Base-by-base conservation (phyloP, 2,329 filamentous ascomycete species). In the Aspergillus sojae region DNA sequence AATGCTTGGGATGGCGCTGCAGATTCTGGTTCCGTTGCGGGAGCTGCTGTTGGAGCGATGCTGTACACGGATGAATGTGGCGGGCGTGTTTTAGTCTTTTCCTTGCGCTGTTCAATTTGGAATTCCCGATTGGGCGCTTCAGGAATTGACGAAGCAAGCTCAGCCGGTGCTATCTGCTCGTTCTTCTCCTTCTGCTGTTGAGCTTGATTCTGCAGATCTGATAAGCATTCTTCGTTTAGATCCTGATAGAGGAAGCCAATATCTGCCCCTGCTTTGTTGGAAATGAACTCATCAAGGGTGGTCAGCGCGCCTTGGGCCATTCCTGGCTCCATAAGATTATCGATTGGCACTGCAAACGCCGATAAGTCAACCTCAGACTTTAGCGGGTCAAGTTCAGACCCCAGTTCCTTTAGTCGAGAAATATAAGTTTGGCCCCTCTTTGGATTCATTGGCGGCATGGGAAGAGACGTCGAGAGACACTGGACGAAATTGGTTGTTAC, bases 81-180 rank as follows among this genome's bases (percentile, higher is more conserved):
- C 2, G 64, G 79, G 0, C 82, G 78, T 0, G 81, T 83, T 72
- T 83, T 85, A 50, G 80, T 74, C 63, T 83, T 84, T 46, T 78
- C 62, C 26, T 68, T 75, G 28, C 77, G 76, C 50, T 78, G 69
- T 60, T 81, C 70, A 1, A 80, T 63, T 11, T 62, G 66, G 1
- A 72, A 32, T 32, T 4, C 16, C 28, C 26, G 28, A 16, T 7
- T 52, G 16, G 28, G 26, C 28, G 9, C 26, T 30, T 32, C 48
- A 2, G 48, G 26, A 2, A 32, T 32, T 30, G 26, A 52, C 48
- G 16, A 32, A n/a, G 16, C 16, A 34, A 11, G 7, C 26, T 32
- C 28, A 12, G 9, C 19, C 14, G 7, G 28, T n/a, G 5, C 10
- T 30, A 32, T 12, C n/a, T 21, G 48, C 9, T n/a, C 48, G 10